Evolutionary conservation across 1,284 basidiomycete species (phyloP).

Genomic region (Leccinum griseonigrum): DNA sequence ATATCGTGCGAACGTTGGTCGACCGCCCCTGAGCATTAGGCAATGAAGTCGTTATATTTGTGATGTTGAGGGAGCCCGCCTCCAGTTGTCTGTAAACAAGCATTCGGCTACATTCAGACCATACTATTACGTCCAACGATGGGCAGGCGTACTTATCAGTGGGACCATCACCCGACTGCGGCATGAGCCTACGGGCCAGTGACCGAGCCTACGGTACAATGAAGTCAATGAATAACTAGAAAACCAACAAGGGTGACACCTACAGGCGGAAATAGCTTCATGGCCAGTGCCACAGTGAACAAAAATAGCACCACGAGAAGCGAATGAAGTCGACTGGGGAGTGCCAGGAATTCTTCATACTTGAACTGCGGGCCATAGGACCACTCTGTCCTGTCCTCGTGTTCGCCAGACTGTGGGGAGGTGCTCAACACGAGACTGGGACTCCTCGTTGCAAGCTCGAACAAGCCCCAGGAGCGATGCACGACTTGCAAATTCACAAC

Average conservation of each 20-base stretch:
- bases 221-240: background rate
- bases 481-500: conserved; percentile 65
- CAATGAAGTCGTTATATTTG: conserved; percentile 54
- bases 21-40: conserved; percentile 41
- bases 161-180: conserved; percentile 62
- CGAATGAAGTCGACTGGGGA: conserved; percentile 42
- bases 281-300: conserved; percentile 13
- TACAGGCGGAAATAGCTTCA: conserved; percentile 27
- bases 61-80: conserved; percentile 54
- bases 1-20: conserved; percentile 57
- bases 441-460: conserved; percentile 38
- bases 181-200: conserved; percentile 41
- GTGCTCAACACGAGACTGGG: conserved; percentile 17
- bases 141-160: conserved; percentile 47
- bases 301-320: conserved; percentile 31
- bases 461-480: conserved; percentile 76
- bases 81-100: conserved; percentile 46
- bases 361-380: conserved; percentile 66
- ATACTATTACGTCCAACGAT: background rate
- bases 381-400: conserved; percentile 17
- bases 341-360: conserved; percentile 70
- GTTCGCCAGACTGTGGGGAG: conserved; percentile 8
- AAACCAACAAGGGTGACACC: conserved; percentile 1
- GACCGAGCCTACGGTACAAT: conserved; percentile 46
- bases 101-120: conserved; percentile 5